Percentiles rank a stretch among this genome's conserved stretches.
Evolutionary conservation across 306 rosid species (phyloP).

Genomic region (Quercus ilex): DNA sequence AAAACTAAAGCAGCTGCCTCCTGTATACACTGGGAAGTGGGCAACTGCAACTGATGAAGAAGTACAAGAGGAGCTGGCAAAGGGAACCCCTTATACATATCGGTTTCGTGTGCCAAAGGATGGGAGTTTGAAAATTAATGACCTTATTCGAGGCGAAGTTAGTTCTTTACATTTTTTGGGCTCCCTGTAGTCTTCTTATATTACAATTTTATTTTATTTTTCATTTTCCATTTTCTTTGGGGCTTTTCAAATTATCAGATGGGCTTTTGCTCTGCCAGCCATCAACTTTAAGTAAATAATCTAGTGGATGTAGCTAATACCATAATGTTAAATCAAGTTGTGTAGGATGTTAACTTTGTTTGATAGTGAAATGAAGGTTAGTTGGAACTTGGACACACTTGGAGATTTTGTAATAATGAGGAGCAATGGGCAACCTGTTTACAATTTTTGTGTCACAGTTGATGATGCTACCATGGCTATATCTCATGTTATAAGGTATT

Average conservation of each 20-base stretch:
- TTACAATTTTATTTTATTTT: background rate
- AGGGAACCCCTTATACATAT: conserved; percentile 73
- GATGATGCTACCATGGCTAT: conserved; percentile 99
- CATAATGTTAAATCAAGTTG: conserved; percentile 6
- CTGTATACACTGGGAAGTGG: conserved; percentile 90
- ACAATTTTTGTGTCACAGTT: conserved; percentile 94
- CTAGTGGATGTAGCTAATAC: background rate
- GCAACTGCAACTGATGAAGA: conserved; percentile 59
- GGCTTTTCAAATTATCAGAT: background rate
- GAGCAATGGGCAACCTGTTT: conserved; percentile 97
- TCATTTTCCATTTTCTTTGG: background rate
- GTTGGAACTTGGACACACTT: conserved; percentile 97
- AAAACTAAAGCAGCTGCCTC: conserved; percentile 72
- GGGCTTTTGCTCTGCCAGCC: background rate
- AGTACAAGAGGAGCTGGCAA: conserved; percentile 67
- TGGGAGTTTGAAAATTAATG: conserved; percentile 82
- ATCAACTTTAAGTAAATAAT: background rate
- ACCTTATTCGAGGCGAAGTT: conserved; percentile 88
- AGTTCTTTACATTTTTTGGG: conserved; percentile 18
- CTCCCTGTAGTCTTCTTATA: background rate
- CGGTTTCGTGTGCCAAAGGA: conserved; percentile 78
- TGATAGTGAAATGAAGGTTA: conserved; percentile 93
- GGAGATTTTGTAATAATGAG: conserved; percentile 98
- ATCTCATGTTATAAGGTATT: conserved; percentile 93
- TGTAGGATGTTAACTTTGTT: conserved; percentile 46